Percentiles rank a stretch among this genome's conserved stretches.
phyloP scores from a whole-genome alignment of 768 basidiomycete genomes.

The Dacryopinax spathularia region DNA sequence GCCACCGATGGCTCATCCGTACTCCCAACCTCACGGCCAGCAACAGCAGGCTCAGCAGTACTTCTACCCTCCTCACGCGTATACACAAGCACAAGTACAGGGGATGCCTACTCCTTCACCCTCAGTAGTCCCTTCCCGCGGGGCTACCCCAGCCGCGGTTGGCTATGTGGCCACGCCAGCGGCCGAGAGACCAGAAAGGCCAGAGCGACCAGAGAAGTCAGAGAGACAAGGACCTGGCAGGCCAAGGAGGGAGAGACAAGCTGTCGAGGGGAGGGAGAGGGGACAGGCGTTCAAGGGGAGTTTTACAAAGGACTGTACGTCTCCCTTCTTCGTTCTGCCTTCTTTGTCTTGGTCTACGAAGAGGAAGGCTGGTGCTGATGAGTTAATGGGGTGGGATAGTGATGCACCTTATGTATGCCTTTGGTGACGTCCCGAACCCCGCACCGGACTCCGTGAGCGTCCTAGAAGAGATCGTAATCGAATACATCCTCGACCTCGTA shows the following conservation, averaged over 20 bases:
- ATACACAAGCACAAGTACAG: too few relatives aligned
- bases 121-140: neutral
- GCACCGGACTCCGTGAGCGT: conserved; percentile 77
- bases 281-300: conserved; percentile 11
- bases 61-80: neutral
- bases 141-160: neutral
- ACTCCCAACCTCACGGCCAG: too few relatives aligned
- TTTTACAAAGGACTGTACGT: conserved; percentile 16
- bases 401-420: conserved; percentile 79
- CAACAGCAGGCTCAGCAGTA: too few relatives aligned
- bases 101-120: neutral
- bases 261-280: neutral
- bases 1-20: too few relatives aligned
- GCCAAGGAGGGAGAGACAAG: neutral
- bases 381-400: conserved; percentile 30
- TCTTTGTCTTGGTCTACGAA: too few relatives aligned
- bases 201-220: too few relatives aligned
- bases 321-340: neutral
- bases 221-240: neutral
- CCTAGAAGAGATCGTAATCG: conserved; percentile 86
- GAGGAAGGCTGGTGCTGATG: too few relatives aligned
- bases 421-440: conserved; percentile 81
- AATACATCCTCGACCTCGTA: conserved; percentile 82
- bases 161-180: neutral
- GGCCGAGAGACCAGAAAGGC: too few relatives aligned